These are phyloP conservation scores for Falciphora oryzae DNA, from an alignment of 2,329 filamentous ascomycete species.

Conservation along the genomic window DNA sequence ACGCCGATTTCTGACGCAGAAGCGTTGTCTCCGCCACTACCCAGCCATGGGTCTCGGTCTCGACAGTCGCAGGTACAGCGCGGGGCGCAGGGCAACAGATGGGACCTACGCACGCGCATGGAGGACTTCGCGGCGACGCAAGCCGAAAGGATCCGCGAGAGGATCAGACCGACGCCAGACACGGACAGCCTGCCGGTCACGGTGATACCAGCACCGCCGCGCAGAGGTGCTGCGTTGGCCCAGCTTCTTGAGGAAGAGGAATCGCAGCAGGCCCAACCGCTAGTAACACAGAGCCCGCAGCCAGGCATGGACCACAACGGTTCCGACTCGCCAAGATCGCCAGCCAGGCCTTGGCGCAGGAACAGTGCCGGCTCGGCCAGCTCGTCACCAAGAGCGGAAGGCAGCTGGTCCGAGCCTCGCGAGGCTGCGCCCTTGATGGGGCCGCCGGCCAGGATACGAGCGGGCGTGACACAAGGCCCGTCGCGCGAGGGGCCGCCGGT, in stretches of 20 bases:
- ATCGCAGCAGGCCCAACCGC: conserved; percentile 8
- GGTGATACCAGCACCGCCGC: conserved; percentile 55
- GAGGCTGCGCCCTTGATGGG: background rate
- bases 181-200: conserved; percentile 52
- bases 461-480: background rate
- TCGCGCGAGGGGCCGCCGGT: background rate
- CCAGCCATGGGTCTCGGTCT: conserved; percentile 4
- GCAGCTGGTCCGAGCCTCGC: no score
- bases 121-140: conserved; percentile 58
- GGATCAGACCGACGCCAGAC: conserved; percentile 46
- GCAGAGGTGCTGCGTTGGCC: conserved; percentile 51
- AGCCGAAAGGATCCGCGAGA: conserved; percentile 54
- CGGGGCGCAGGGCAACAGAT: conserved; percentile 27
- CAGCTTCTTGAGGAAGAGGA: conserved; percentile 51
- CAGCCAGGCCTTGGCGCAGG: background rate
- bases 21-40: background rate
- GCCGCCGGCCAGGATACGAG: background rate
- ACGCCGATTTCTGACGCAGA: conserved; percentile 4
- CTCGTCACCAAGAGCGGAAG: no score
- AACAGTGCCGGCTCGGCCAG: background rate
- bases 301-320: background rate
- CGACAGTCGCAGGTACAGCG: conserved; percentile 7
- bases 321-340: background rate
- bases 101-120: conserved; percentile 51
- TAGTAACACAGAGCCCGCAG: background rate